Evolutionary conservation across 2,329 filamentous ascomycete genomes (phyloP).

Genomic region (Bipolaris sorokiniana): DNA sequence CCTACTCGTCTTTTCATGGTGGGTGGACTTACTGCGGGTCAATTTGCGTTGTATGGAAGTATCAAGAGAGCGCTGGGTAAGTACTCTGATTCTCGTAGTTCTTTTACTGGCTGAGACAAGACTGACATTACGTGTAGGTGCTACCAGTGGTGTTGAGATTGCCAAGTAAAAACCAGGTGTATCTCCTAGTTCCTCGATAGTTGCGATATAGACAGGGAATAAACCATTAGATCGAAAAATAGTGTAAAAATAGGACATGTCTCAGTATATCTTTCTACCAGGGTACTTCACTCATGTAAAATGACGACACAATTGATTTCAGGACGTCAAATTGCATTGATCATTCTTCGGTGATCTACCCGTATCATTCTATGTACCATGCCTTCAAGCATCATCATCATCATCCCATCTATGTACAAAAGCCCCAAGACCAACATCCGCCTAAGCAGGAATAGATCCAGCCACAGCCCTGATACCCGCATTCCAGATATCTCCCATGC

Average conservation of each 20-base stretch:
- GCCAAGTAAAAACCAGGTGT: conserved; percentile 18
- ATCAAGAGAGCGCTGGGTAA: conserved; percentile 26
- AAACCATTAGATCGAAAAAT: background rate
- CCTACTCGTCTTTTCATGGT: conserved; percentile 76
- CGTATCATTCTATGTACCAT: too few species aligned
- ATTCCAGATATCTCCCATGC: conserved; percentile 41
- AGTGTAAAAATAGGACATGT: too few species aligned
- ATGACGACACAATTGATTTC: too few species aligned
- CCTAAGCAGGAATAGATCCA: background rate
- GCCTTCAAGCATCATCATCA: too few species aligned
- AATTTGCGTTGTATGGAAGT: conserved; percentile 84
- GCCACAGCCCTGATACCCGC: conserved; percentile 13
- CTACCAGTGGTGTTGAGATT: conserved; percentile 65
- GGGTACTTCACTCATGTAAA: too few species aligned
- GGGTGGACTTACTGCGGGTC: conserved; percentile 64
- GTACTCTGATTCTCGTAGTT: background rate
- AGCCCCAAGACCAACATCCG: too few species aligned
- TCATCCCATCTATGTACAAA: too few species aligned
- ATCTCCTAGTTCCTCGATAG: background rate
- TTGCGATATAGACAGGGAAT: background rate
- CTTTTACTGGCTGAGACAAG: background rate
- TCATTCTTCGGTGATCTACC: too few species aligned
- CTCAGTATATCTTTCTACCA: too few species aligned
- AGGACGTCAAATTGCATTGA: too few species aligned
- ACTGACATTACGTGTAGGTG: conserved; percentile 57